Base-by-base conservation (phyloP, 2,329 filamentous ascomycete genomes). In the Chrysoporthe cubensis region DNA sequence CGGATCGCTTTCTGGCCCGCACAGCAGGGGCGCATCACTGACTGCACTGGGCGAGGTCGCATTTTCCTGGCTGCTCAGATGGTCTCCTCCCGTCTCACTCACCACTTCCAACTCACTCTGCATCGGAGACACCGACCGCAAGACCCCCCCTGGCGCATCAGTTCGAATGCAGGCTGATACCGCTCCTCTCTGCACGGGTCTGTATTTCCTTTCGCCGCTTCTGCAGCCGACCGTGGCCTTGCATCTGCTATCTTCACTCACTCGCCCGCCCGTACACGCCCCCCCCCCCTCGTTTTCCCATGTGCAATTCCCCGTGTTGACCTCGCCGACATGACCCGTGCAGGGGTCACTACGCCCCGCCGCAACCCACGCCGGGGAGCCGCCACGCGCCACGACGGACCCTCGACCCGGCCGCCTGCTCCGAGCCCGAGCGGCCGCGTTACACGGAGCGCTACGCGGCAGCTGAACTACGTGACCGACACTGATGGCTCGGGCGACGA, bases 391-490 rank as follows among this genome's bases (percentile, higher is more conserved):
- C 62, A 64, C 37, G 46, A 52, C 34, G 54, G 46, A n/a, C 42
- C 65, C 7, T 54, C 64, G 40, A 66, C 60, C 48, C 67, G 64
- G 60, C 61, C 54, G 54, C 21, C 60, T 32, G 62, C 58, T 62
- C 67, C 67, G 67, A 66, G 32, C 56, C 40, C 60, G 58, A 56
- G 37, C 34, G 46, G 65, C 57, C 67, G 67, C 60, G 67, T 69
- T 62, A 69, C 67, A 59, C 67, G 67, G 61, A 69, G 67, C 67
- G 56, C 64, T 21, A 50, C 67, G 54, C 66, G 67, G 42, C 67
- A 60, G 42, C 40, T 62, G 44, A 18, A 62, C 21, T 50, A 50
- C 62, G 16, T 18, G 4, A 61, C 59, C 43, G 59, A 34, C 59
- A n/a, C 21, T 11, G 62, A 64, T n/a, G 60, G 37, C 21, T 56